phyloP scores from a whole-genome alignment of 257 asterid genomes.

The Buddleja alternifolia region DNA sequence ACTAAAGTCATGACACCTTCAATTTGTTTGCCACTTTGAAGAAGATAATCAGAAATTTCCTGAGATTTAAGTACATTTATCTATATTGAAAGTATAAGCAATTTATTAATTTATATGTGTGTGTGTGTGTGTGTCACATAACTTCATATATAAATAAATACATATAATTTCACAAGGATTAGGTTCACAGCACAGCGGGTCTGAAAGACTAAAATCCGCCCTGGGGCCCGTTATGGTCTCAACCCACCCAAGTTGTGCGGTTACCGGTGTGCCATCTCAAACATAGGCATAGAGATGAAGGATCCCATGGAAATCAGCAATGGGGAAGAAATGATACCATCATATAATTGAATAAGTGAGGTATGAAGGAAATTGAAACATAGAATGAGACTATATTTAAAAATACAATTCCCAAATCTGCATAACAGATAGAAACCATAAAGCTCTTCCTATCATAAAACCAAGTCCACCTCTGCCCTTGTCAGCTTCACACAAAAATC shows the following conservation, averaged over 20 bases:
- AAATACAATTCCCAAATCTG: background rate
- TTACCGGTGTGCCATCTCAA: too few species aligned
- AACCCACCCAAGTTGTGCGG: too few species aligned
- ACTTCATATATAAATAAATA: too few species aligned
- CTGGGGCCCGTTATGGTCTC: too few species aligned
- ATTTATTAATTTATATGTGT: too few species aligned
- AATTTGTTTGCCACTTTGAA: background rate
- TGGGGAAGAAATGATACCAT: slow-evolving; percentile 11
- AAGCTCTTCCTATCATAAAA: background rate
- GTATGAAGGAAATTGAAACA: slow-evolving; percentile 7
- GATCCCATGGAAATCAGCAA: background rate
- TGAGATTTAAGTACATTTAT: too few species aligned
- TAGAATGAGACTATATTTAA: background rate
- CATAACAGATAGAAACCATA: slow-evolving; percentile 13
- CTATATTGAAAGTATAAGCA: too few species aligned
- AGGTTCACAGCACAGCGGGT: too few species aligned
- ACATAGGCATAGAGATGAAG: too few species aligned
- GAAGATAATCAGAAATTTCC: background rate
- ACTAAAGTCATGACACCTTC: background rate
- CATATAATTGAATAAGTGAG: slow-evolving; percentile 4
- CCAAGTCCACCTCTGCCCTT: background rate
- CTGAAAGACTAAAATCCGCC: too few species aligned
- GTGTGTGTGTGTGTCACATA: too few species aligned
- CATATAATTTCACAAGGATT: too few species aligned
- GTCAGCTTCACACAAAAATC: slow-evolving; percentile 9